Base-by-base conservation (phyloP, 2,329 filamentous ascomycete genomes). In the Botryosphaeria dothidea region DNA sequence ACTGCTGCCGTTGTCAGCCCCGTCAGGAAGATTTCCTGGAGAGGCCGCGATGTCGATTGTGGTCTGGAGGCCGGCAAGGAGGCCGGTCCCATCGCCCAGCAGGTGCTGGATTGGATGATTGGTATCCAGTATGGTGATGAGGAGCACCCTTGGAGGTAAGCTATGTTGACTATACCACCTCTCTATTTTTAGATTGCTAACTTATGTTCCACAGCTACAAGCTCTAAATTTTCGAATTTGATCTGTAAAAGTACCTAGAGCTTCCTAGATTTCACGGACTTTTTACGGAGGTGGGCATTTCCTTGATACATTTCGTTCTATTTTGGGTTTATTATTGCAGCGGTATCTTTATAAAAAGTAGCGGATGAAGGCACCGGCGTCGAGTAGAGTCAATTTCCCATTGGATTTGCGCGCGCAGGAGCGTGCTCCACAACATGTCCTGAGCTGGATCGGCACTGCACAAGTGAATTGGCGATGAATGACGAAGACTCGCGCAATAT, bases 101-200 rank as follows among this genome's bases (percentile, higher is more conserved):
- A 86, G 79, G 93, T 99, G 90, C 96, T 97, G 87, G 87, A 90
- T 72, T 99, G 95, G 95, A 97, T 99, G 68, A 93, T 96, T 82
- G 90, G 83, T 29, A 93, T 96, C 71, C 94, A 98, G 82, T 97
- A 98, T 76, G 95, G 95, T 68, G 93, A 97, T 69, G 91, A 94
- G 79, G 87, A 92, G 76, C 92, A 97, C 77, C 85, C 89, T 69
- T 99, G 95, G 95, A 97, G 93, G 84, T 89, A 88, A 77, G 81
- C 4, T 25, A 25, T 29, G 36, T 9, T 9, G 21, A 13, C 43
- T 5, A 11, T 11, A 15, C 6, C 15, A n/a, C 17, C 25, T 25
- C 4, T 15, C 38, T 31, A 23, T 7, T 15, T 25, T 1, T 15
- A 17, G n/a, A 46, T 23, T n/a, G 27, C 61, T 64, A 48, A 64